Evolutionary conservation across 73 alveolate genomes (phyloP).

Genomic region (Paramecium octaurelia): DNA sequence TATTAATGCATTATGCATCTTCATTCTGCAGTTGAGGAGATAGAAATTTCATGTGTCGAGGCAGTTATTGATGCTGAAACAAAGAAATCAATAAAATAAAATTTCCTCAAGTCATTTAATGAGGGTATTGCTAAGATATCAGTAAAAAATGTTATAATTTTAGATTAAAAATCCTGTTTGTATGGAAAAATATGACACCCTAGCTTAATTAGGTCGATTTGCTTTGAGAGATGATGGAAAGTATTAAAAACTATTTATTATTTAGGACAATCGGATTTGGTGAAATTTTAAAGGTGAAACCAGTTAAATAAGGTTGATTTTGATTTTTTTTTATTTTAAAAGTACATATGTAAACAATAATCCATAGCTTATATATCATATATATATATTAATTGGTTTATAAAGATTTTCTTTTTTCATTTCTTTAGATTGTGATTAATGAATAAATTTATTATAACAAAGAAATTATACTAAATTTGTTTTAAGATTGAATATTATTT

Average conservation of each 20-base stretch:
- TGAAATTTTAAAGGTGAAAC: slow-evolving; percentile 52
- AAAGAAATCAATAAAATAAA: slow-evolving; percentile 72
- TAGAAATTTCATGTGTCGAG: slow-evolving; percentile 71
- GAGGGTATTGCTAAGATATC: slow-evolving; percentile 69
- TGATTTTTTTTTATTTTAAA: background rate
- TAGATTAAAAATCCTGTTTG: slow-evolving; percentile 64
- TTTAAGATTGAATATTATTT: background rate
- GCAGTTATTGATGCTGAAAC: slow-evolving; percentile 75
- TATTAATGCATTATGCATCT: slow-evolving; percentile 79
- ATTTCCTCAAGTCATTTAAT: slow-evolving; percentile 72
- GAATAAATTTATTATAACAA: background rate
- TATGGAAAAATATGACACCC: slow-evolving; percentile 77
- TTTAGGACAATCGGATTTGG: slow-evolving; percentile 56
- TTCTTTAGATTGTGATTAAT: background rate
- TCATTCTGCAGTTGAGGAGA: slow-evolving; percentile 91
- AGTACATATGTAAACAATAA: background rate
- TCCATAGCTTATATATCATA: too few species aligned
- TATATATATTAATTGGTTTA: too few species aligned
- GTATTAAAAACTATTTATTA: background rate
- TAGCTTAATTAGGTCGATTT: slow-evolving; percentile 85
- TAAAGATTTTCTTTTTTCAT: background rate
- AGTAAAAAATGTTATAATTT: background rate
- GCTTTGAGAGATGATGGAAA: slow-evolving; percentile 89
- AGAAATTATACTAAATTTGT: background rate
- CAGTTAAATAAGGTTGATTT: slow-evolving; percentile 29